Conservation (phyloP, 148 eudicot species). For the Nepenthes mirabilis region DNA sequence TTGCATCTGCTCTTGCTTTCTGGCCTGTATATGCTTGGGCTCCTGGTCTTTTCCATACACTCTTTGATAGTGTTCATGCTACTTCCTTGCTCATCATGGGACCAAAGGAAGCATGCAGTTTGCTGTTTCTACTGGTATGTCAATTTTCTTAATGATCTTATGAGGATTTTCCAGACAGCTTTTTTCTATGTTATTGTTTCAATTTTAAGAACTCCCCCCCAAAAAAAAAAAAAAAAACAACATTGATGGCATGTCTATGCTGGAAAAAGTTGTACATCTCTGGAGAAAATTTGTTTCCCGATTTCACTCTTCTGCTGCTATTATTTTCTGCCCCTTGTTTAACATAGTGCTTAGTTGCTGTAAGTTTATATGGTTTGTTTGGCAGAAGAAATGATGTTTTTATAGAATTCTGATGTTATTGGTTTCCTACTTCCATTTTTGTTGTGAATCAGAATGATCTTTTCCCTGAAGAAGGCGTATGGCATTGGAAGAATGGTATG, state of each 20-base stretch:
- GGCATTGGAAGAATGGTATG: constrained; percentile 85
- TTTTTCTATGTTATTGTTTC: background rate
- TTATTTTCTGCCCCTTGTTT: background rate
- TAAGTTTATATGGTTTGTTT: no score
- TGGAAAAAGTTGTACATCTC: no score
- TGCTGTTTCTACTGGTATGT: constrained; percentile 69
- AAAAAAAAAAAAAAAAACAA: no score
- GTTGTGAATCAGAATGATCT: constrained; percentile 59
- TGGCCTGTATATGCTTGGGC: constrained; percentile 97
- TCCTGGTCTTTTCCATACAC: constrained; percentile 82
- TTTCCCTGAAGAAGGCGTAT: constrained; percentile 75
- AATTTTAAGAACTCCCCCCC: no score
- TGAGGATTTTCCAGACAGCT: background rate
- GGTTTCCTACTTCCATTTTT: background rate
- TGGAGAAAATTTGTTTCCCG: no score
- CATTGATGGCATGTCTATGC: no score
- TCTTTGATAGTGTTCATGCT: constrained; percentile 81
- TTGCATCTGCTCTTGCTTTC: constrained; percentile 88
- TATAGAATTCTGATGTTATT: background rate
- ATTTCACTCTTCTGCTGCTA: no score
- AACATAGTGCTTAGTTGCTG: background rate
- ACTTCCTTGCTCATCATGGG: constrained; percentile 73
- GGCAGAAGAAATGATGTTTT: no score
- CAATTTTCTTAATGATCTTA: background rate
- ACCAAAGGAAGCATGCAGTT: constrained; percentile 88